Evolutionary conservation across 371 early-diverging fungal species (phyloP).

Genomic region (Mortierella polycephala): DNA sequence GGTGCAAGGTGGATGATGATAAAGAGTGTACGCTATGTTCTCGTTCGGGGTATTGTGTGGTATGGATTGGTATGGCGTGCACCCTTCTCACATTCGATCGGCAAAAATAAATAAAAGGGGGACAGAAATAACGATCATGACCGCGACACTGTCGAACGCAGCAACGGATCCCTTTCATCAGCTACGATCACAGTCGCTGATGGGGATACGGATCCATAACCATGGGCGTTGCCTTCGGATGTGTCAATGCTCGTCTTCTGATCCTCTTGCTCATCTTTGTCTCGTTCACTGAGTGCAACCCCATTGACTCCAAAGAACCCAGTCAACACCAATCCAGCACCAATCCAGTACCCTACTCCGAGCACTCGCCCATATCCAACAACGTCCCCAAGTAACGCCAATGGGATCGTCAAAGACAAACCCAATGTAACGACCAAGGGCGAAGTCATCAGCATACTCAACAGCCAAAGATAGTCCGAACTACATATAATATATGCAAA

Average conservation of each 20-base stretch:
- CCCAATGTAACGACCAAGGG: slow-evolving; percentile 85
- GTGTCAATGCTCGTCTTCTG: slow-evolving; percentile 16
- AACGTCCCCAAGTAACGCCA: slow-evolving; percentile 80
- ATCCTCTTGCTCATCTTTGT: slow-evolving; percentile 24
- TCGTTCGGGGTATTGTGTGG: too few species aligned
- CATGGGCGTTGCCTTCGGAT: slow-evolving; percentile 2
- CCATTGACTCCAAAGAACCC: slow-evolving; percentile 78
- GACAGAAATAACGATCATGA: too few species aligned
- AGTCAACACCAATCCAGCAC: slow-evolving; percentile 71
- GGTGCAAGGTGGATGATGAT: too few species aligned
- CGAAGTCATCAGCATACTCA: slow-evolving; percentile 84
- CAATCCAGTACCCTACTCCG: slow-evolving; percentile 69
- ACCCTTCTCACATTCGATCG: too few species aligned
- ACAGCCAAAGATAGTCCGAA: slow-evolving; percentile 85
- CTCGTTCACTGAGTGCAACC: slow-evolving; percentile 57
- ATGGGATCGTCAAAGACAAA: slow-evolving; percentile 81
- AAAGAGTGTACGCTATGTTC: too few species aligned
- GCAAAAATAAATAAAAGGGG: too few species aligned
- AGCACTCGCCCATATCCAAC: slow-evolving; percentile 70
- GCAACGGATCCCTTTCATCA: too few species aligned
- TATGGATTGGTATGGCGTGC: too few species aligned
- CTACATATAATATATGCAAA: slow-evolving; percentile 24
- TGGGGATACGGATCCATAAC: background rate
- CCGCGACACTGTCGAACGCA: too few species aligned
- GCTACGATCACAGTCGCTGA: too few species aligned